phyloP scores from a whole-genome alignment of 1,139 yeast genomes.

The Diutina pseudorugosa region DNA sequence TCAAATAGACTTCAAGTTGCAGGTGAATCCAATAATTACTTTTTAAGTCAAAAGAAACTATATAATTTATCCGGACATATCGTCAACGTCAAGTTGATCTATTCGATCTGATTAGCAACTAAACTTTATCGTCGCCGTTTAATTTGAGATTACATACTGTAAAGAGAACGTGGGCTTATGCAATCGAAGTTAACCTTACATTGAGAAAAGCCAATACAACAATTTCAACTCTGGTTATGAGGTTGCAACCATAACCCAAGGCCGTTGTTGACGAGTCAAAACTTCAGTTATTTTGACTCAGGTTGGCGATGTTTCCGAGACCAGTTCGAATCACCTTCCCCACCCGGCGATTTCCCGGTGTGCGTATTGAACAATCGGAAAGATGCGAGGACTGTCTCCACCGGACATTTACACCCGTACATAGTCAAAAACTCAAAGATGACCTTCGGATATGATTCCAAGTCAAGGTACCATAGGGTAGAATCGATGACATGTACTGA shows the following conservation, averaged over 20 bases:
- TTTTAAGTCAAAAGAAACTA: too few relatives aligned
- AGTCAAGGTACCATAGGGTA: not conserved
- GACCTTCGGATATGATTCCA: not conserved
- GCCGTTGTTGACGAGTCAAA: not conserved
- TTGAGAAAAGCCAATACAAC: too few relatives aligned
- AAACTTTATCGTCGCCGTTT: too few relatives aligned
- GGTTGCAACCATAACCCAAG: not conserved
- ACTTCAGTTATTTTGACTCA: not conserved
- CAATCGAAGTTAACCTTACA: too few relatives aligned
- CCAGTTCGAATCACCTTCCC: not conserved
- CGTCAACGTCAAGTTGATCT: too few relatives aligned
- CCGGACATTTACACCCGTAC: not conserved
- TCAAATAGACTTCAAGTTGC: too few relatives aligned
- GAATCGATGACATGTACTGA: not conserved
- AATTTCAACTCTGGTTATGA: too few relatives aligned
- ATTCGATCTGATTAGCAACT: too few relatives aligned
- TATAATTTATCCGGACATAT: too few relatives aligned
- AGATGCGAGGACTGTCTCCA: not conserved
- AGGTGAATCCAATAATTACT: too few relatives aligned
- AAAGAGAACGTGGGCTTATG: not conserved
- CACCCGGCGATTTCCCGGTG: not conserved
- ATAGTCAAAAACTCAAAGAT: too few relatives aligned
- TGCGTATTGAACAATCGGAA: not conserved
- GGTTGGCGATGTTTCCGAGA: not conserved
- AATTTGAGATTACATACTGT: too few relatives aligned